Conservation (phyloP, 2,329 filamentous ascomycete genomes). For the Pseudogymnoascus verrucosus region DNA sequence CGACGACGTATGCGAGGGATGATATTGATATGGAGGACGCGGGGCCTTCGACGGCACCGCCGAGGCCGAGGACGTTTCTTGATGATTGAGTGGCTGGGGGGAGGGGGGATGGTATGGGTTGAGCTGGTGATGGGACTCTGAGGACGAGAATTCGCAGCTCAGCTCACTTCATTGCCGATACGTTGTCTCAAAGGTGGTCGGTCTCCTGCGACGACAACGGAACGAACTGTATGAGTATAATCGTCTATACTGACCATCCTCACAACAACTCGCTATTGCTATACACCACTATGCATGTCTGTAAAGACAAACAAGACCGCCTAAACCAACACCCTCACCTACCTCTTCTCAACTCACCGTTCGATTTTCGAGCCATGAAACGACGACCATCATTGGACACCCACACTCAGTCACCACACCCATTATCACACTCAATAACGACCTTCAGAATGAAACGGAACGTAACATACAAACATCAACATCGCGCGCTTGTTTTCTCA, state of each 20-base stretch:
- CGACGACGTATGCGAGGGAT: conserved; percentile 13
- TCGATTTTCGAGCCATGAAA: neutral
- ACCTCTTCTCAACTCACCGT: too few species aligned
- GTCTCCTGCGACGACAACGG: neutral
- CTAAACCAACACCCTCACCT: neutral
- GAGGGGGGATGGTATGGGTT: too few species aligned
- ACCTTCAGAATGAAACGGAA: neutral
- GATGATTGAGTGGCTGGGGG: neutral
- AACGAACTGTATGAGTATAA: neutral
- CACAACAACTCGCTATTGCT: neutral
- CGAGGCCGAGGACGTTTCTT: conserved; percentile 16
- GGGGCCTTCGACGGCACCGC: conserved; percentile 24
- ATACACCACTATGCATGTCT: neutral
- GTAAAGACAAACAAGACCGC: neutral
- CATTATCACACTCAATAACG: neutral
- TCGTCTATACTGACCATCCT: neutral
- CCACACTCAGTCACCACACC: neutral
- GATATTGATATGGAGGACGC: conserved; percentile 26
- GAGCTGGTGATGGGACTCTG: too few species aligned
- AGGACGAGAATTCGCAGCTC: neutral
- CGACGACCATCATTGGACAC: neutral
- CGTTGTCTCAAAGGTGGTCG: neutral
- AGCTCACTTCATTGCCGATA: neutral
- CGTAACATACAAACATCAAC: neutral
- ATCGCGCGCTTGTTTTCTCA: neutral